Evolutionary conservation across 306 rosid genomes (phyloP).

Genomic region (Cicer pinnatifidum): DNA sequence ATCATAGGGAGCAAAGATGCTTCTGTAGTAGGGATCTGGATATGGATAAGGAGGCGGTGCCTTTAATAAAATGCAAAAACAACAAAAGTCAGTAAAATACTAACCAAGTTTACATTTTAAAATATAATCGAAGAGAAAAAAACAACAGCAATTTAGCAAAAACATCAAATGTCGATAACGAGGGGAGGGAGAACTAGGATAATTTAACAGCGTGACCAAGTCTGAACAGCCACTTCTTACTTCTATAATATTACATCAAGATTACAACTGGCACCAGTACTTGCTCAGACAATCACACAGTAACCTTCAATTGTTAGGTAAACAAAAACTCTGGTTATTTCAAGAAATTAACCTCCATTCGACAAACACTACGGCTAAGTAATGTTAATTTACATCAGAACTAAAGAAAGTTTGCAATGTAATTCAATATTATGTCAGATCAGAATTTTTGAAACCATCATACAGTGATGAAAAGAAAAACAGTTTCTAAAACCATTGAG

Average conservation of each 20-base stretch:
- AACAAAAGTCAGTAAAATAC: slow-evolving; percentile 40
- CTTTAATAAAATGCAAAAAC: slow-evolving; percentile 55
- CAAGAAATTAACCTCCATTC: slow-evolving; percentile 36
- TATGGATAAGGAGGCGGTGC: slow-evolving; percentile 82
- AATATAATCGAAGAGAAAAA: slow-evolving; percentile 14
- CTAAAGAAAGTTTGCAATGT: slow-evolving; percentile 10
- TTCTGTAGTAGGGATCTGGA: slow-evolving; percentile 94
- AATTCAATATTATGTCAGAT: slow-evolving; percentile 1
- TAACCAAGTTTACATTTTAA: slow-evolving; percentile 10
- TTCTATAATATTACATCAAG: slow-evolving; percentile 40
- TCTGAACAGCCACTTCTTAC: slow-evolving; percentile 38
- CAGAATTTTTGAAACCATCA: slow-evolving; percentile 24
- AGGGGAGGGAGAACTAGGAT: neutral
- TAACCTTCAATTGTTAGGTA: slow-evolving; percentile 37
- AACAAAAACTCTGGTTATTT: neutral
- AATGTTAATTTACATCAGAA: slow-evolving; percentile 26
- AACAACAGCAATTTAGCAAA: slow-evolving; percentile 3
- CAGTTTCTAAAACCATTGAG: neutral
- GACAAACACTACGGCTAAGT: slow-evolving; percentile 1
- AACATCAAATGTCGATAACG: slow-evolving; percentile 19
- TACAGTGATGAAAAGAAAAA: slow-evolving; percentile 23
- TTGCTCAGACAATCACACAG: slow-evolving; percentile 37
- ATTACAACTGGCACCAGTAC: slow-evolving; percentile 38
- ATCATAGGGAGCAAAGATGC: slow-evolving; percentile 93
- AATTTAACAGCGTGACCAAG: slow-evolving; percentile 33